Evolutionary conservation across 2,329 filamentous ascomycete species (phyloP), one percentile per base, ranked within the genome.

Genomic region (Sporothrix brunneoviolacea): DNA sequence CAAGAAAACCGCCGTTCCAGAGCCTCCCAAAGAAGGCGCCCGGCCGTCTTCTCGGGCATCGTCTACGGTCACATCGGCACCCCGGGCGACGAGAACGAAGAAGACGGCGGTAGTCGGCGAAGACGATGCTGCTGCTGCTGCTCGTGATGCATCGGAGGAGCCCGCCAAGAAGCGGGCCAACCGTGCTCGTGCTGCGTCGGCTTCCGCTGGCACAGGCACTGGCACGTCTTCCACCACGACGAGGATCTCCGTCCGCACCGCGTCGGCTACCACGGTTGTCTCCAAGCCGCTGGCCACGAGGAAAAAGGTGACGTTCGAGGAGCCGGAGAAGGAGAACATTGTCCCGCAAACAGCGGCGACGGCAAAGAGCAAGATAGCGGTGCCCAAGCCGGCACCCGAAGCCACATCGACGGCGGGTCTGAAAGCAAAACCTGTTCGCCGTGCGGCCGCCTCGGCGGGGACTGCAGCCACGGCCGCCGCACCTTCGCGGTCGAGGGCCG

Each of bases 301-400:
- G 68, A 84, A 83, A 68, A 73, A 70, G 3, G 80, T 84, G 59
- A 81, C 76, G 52, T 84, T 84, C 62, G 73, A 82, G 60, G 78
- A 80, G 57, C 76, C 77, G 3, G 80, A 82, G 61, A 84, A 84
- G 65, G 81, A 84, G 61, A 84, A 84, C 56, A 65, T 80, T 33
- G 62, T 70, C 18, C 77, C 76, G 13, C 57, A 63, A 7, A 48
- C 62, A 4, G 48, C 64, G 3, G 48, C 63, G 4, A 52, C 56
- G 19, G n/a, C n/a, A n/a, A 69, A 66, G 16, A 24, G 38, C 27
- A 49, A 47, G 9, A 18, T 18, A 21, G 22, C 36, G 7, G 33
- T 38, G 50, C 55, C 60, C 24, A 73, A 73, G 60, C 60, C 58
- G 4, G 42, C 57, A 16, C 10, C 10, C 24, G 24, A 28, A 10